Percentiles rank a stretch among this genome's conserved stretches.
Conservation (phyloP, 2,329 filamentous ascomycete species). For the Fusarium sp. region DNA sequence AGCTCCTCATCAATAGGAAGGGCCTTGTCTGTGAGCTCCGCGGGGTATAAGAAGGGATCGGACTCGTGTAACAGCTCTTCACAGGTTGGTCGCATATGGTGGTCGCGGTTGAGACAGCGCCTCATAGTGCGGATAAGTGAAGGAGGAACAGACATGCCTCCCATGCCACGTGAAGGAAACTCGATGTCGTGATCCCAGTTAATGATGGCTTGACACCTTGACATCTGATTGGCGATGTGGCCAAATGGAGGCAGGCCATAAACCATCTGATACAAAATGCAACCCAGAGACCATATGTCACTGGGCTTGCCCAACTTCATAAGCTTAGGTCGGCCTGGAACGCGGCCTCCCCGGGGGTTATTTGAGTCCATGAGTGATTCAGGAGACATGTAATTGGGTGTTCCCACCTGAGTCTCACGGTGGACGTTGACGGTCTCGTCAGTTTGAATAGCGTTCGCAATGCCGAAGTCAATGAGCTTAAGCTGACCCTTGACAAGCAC, state of each 20-base stretch:
- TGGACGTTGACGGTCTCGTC: constrained; percentile 98
- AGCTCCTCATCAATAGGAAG: constrained; percentile 73
- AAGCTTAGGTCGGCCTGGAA: constrained; percentile 71
- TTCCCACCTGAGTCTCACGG: constrained; percentile 93
- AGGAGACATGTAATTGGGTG: constrained; percentile 98
- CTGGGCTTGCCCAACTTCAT: constrained; percentile 97
- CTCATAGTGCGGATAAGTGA: constrained; percentile 72
- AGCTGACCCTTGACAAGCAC: constrained; percentile 89
- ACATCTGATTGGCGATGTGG: constrained; percentile 88
- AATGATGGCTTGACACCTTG: constrained; percentile 87
- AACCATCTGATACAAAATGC: constrained; percentile 97
- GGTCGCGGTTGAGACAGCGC: constrained; percentile 72
- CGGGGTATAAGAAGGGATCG: constrained; percentile 74
- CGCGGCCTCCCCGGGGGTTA: constrained; percentile 63
- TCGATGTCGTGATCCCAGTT: constrained; percentile 81
- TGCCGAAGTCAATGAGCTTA: constrained; percentile 98
- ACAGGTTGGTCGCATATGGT: constrained; percentile 72
- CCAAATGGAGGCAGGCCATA: constrained; percentile 97
- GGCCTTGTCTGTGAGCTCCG: constrained; percentile 65
- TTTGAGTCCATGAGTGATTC: constrained; percentile 93
- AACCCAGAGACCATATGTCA: constrained; percentile 96
- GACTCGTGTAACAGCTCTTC: constrained; percentile 69
- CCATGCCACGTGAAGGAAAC: constrained; percentile 77
- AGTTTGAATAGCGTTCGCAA: constrained; percentile 95
- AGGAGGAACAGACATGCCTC: constrained; percentile 70